A percentile compares a stretch with the other conserved stretches of the same genome.
Conservation (phyloP, 78 protist genomes). For the Dictyostelium firmibasis region DNA sequence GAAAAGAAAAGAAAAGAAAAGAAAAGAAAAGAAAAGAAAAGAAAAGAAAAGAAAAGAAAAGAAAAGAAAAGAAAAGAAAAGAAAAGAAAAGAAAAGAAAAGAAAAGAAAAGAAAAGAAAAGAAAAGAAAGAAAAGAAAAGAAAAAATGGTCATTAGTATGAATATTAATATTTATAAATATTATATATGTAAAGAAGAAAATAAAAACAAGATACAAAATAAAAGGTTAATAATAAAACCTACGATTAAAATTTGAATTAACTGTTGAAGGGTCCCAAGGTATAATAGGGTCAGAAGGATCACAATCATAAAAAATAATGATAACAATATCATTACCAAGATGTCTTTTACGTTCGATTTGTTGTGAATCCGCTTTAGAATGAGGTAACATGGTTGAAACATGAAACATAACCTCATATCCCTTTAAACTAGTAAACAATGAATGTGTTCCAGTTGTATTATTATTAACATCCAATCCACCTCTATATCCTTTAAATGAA, state of each 20-base stretch:
- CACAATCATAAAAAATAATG: slow-evolving; percentile 64
- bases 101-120: no score
- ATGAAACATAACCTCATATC: slow-evolving; percentile 84
- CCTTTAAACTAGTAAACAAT: slow-evolving; percentile 36
- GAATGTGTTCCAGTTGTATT: slow-evolving; percentile 78
- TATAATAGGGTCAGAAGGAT: neutral
- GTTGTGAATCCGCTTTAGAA: slow-evolving; percentile 54
- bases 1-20: neutral
- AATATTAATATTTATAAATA: no score
- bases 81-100: neutral
- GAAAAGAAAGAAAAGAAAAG: neutral
- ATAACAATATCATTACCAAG: slow-evolving; percentile 83
- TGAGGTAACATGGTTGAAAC: slow-evolving; percentile 78
- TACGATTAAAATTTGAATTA: slow-evolving; percentile 76
- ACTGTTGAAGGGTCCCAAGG: slow-evolving; percentile 70
- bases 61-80: neutral
- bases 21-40: neutral
- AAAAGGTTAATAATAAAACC: neutral
- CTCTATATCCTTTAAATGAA: slow-evolving; percentile 55
- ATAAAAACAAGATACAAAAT: neutral
- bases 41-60: neutral
- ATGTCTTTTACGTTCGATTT: slow-evolving; percentile 80
- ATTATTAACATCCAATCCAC: slow-evolving; percentile 74
- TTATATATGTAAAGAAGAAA: neutral
- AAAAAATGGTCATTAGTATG: neutral